These are phyloP conservation scores for Eucalyptus cloeziana DNA, from an alignment of 345 rosid genomes.

Conservation along the genomic window DNA sequence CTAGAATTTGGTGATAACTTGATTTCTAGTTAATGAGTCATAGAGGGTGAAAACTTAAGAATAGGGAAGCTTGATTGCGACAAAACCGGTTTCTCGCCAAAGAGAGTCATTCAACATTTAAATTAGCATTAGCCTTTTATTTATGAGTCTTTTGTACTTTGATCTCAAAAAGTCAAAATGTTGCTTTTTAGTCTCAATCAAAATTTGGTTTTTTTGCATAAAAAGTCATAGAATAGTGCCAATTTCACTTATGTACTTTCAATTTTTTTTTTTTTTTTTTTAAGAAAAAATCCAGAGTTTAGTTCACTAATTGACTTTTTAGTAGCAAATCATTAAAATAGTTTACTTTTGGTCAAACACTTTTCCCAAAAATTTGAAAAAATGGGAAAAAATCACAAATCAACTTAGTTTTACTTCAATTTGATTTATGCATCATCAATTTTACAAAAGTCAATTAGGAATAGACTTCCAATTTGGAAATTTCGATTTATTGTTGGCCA, in stretches of 20 bases:
- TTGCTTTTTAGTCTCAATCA: background rate
- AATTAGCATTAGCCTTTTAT: background rate
- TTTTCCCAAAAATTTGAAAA: background rate
- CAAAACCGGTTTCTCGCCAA: background rate
- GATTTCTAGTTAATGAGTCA: background rate
- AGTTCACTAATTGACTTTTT: background rate
- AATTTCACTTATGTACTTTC: background rate
- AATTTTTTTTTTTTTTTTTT: no score
- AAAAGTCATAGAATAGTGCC: background rate
- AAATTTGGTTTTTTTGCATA: background rate
- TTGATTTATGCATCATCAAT: background rate
- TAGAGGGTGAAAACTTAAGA: background rate
- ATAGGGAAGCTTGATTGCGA: background rate
- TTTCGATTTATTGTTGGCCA: background rate
- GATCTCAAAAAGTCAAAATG: background rate
- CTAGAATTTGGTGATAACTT: no score
- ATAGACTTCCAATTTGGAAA: background rate
- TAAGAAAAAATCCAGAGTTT: background rate
- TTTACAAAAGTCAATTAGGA: background rate
- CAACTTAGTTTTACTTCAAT: background rate
- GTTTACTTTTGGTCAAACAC: background rate
- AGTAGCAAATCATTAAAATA: background rate
- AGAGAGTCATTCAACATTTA: background rate
- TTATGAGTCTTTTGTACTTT: background rate
- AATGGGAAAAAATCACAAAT: background rate